phyloP scores from a whole-genome alignment of 139 green algal species.

The Chlorokybus atmophyticus region DNA sequence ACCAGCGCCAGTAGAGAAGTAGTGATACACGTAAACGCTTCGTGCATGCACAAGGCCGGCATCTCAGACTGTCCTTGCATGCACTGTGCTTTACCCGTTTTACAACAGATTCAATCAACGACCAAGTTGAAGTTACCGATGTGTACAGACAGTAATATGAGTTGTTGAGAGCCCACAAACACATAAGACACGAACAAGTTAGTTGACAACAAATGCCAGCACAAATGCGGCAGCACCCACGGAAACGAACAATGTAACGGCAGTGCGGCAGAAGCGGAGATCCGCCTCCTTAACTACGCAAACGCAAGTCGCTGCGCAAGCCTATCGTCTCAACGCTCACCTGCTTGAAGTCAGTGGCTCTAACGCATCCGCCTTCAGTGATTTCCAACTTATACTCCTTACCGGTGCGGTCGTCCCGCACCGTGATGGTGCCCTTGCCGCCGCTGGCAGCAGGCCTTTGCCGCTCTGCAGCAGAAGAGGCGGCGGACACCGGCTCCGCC shows the following conservation, averaged over 20 bases:
- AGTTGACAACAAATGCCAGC: neutral
- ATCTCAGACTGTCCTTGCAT: neutral
- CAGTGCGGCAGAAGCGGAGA: neutral
- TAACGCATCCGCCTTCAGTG: slow-evolving; percentile 66
- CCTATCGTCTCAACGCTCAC: slow-evolving; percentile 79
- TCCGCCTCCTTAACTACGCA: neutral
- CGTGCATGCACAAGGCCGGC: neutral
- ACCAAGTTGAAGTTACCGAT: no score
- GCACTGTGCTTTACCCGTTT: neutral
- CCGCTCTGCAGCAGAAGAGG: no score
- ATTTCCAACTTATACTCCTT: slow-evolving; percentile 76
- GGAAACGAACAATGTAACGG: neutral
- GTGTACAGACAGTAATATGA: no score
- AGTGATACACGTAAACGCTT: neutral
- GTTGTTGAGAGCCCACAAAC: no score
- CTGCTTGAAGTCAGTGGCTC: slow-evolving; percentile 70
- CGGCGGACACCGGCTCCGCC: no score
- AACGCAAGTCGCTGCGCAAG: slow-evolving; percentile 34
- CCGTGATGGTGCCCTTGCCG: slow-evolving; percentile 55
- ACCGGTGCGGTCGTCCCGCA: slow-evolving; percentile 73
- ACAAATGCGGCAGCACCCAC: neutral
- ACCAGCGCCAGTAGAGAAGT: neutral
- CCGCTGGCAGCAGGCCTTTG: slow-evolving; percentile 39
- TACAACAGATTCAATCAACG: neutral
- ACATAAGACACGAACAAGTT: neutral